Percentiles rank a stretch among this genome's conserved stretches.
Evolutionary conservation across 768 basidiomycete genomes (phyloP).

Genomic region (Termitomyces sp.): DNA sequence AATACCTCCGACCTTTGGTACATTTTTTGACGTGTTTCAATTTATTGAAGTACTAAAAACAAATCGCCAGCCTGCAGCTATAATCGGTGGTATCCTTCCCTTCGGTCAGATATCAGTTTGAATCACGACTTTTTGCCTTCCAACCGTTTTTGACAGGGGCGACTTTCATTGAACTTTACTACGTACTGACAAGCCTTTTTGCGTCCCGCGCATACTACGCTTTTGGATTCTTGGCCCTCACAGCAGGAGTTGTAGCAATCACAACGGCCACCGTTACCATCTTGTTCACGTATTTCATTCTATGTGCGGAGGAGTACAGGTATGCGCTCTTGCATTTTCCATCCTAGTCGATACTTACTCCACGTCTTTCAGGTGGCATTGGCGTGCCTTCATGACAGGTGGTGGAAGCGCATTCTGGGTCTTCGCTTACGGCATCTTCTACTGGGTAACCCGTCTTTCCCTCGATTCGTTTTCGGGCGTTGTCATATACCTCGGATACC

Average conservation of each 20-base stretch:
- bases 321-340: conserved; percentile 26
- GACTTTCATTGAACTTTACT: conserved; percentile 93
- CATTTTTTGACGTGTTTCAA: conserved; percentile 19
- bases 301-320: conserved; percentile 96
- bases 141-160: conserved; percentile 53
- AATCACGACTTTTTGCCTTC: background rate
- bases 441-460: conserved; percentile 84
- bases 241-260: conserved; percentile 75
- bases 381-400: conserved; percentile 90
- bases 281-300: conserved; percentile 83
- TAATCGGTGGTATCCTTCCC: conserved; percentile 89
- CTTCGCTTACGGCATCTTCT: conserved; percentile 83
- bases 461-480: conserved; percentile 80
- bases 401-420: conserved; percentile 94
- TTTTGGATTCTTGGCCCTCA: conserved; percentile 91
- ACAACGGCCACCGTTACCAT: conserved; percentile 92
- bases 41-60: background rate
- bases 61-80: conserved; percentile 50
- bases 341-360: background rate
- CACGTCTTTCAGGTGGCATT: conserved; percentile 73
- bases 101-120: conserved; percentile 59
- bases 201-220: conserved; percentile 93
- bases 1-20: conserved; percentile 82
- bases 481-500: conserved; percentile 86
- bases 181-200: conserved; percentile 87